Evolutionary conservation across 2,329 filamentous ascomycete species (phyloP).

Genomic region (Pseudocercospora eumusae): DNA sequence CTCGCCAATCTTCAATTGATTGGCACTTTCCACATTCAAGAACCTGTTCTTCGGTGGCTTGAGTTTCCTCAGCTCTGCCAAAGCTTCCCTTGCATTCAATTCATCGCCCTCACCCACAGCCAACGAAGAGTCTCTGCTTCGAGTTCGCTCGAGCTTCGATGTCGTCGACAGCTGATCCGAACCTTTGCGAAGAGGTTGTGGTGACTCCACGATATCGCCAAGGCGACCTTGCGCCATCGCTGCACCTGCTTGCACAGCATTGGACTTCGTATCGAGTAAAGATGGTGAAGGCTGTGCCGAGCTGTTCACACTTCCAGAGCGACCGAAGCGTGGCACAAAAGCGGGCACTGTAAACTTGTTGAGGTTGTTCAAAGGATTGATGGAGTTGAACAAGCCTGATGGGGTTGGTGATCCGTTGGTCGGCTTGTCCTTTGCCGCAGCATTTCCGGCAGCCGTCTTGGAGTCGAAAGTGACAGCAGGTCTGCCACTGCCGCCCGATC

Average conservation of each 20-base stretch:
- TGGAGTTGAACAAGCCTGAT: conserved; percentile 35
- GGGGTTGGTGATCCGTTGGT: conserved; percentile 22
- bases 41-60: conserved; percentile 52
- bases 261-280: conserved; percentile 20
- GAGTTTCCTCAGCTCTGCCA: conserved; percentile 49
- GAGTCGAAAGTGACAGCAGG: conserved; percentile 32
- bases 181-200: conserved; percentile 23
- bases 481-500: conserved; percentile 62
- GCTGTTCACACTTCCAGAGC: conserved; percentile 31
- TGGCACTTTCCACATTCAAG: conserved; percentile 49
- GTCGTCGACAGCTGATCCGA: conserved; percentile 9
- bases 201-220: conserved; percentile 32
- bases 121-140: conserved; percentile 18
- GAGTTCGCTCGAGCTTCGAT: conserved; percentile 17
- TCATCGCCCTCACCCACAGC: conserved; percentile 37
- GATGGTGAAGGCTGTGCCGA: conserved; percentile 23
- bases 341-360: conserved; percentile 40
- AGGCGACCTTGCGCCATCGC: conserved; percentile 34
- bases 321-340: conserved; percentile 40
- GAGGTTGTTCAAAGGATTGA: conserved; percentile 41
- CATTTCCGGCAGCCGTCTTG: conserved; percentile 19
- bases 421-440: conserved; percentile 23
- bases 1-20: conserved; percentile 51
- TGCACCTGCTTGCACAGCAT: conserved; percentile 14
- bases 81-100: conserved; percentile 45